Evolutionary conservation across 2,329 filamentous ascomycete species (phyloP).

Genomic region (Xylaria hypoxylon): DNA sequence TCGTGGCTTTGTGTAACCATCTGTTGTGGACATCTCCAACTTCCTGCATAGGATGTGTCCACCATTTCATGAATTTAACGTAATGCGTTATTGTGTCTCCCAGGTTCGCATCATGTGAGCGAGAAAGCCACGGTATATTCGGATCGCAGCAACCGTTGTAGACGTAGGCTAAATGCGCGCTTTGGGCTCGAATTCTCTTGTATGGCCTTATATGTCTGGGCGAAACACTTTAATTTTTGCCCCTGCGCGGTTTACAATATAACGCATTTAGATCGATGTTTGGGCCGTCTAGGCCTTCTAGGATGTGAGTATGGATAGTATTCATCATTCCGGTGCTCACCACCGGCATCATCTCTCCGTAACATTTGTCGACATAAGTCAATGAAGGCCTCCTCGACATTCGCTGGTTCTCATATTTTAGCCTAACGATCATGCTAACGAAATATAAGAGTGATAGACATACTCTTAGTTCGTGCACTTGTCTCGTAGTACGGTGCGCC

Average conservation of each 20-base stretch:
- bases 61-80: slow-evolving; percentile 4
- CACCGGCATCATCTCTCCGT: slow-evolving; percentile 71
- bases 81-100: slow-evolving; percentile 4
- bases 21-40: slow-evolving; percentile 1
- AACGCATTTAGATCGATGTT: slow-evolving; percentile 56
- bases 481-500: slow-evolving; percentile 92
- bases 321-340: slow-evolving; percentile 56
- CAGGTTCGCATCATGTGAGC: slow-evolving; percentile 3
- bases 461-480: slow-evolving; percentile 80
- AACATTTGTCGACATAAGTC: slow-evolving; percentile 88
- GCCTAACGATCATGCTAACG: background rate
- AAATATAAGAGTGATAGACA: slow-evolving; percentile 41
- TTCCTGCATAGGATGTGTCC: slow-evolving; percentile 1
- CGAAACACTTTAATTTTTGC: background rate
- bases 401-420: slow-evolving; percentile 60
- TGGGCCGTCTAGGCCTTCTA: slow-evolving; percentile 50
- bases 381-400: slow-evolving; percentile 90
- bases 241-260: slow-evolving; percentile 55
- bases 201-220: background rate
- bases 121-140: slow-evolving; percentile 2
- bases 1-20: slow-evolving; percentile 6
- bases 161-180: background rate
- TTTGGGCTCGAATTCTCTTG: background rate
- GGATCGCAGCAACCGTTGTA: background rate
- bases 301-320: slow-evolving; percentile 53